phyloP scores from a whole-genome alignment of 768 basidiomycete genomes.

The Leucocoprinus sp. region DNA sequence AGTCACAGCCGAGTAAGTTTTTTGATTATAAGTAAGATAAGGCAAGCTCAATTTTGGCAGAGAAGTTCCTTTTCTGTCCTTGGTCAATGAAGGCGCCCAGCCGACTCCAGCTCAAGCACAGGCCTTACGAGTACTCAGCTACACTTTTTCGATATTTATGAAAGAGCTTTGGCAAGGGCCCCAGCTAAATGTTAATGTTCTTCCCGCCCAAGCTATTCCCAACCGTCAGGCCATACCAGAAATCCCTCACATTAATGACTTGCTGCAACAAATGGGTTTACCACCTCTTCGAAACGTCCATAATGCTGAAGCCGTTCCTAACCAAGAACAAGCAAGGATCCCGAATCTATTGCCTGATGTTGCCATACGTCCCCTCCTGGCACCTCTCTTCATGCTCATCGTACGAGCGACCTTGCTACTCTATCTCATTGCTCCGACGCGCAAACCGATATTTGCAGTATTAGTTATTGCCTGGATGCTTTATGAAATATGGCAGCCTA shows the following conservation, averaged over 20 bases:
- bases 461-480: conserved; percentile 62
- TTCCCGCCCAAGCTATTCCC: conserved; percentile 16
- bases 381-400: conserved; percentile 59
- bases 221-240: conserved; percentile 25
- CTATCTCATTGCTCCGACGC: conserved; percentile 70
- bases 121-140: conserved; percentile 54
- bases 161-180: conserved; percentile 19
- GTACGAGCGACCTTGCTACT: conserved; percentile 61
- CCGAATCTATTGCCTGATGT: conserved; percentile 44
- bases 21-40: too few species aligned
- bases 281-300: conserved; percentile 36
- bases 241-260: conserved; percentile 47
- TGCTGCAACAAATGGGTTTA: conserved; percentile 60
- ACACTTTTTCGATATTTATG: conserved; percentile 44
- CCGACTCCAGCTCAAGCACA: conserved; percentile 58
- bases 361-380: conserved; percentile 57
- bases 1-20: conserved; percentile 31
- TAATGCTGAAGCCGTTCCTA: conserved; percentile 23
- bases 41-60: too few species aligned
- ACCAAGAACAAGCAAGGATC: conserved; percentile 22
- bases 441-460: conserved; percentile 62
- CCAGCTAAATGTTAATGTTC: conserved; percentile 11
- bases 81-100: conserved; percentile 32
- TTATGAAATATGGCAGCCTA: conserved; percentile 69
- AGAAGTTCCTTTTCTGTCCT: conserved; percentile 44